Evolutionary conservation across 805 yeast species (phyloP).

Genomic region (Candida sanyiensis): DNA sequence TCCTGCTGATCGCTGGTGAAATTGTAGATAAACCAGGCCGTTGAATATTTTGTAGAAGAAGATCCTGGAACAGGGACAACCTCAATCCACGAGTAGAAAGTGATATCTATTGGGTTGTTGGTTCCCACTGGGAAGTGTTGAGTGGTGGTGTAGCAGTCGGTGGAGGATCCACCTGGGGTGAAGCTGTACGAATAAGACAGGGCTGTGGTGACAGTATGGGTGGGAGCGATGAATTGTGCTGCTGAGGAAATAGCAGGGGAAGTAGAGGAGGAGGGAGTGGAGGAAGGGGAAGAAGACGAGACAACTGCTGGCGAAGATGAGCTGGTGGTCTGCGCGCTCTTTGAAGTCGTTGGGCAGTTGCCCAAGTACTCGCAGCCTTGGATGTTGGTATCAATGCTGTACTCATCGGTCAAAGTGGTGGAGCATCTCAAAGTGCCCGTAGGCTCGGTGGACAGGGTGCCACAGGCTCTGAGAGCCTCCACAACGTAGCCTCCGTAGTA

Average conservation of each 20-base stretch:
- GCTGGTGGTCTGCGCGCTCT: background rate
- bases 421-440: conserved; percentile 28
- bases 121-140: conserved; percentile 1
- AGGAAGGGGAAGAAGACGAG: background rate
- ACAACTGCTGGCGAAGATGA: background rate
- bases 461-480: conserved; percentile 24
- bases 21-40: conserved; percentile 10
- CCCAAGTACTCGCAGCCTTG: conserved; percentile 9
- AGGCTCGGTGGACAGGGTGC: conserved; percentile 22
- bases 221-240: no score
- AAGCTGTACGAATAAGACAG: conserved; percentile 7
- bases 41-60: background rate
- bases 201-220: conserved; percentile 17
- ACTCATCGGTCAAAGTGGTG: conserved; percentile 15
- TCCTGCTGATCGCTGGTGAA: conserved; percentile 16
- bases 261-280: background rate
- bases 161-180: conserved; percentile 8
- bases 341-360: conserved; percentile 5
- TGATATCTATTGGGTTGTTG: conserved; percentile 6
- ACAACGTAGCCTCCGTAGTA: conserved; percentile 26
- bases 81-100: conserved; percentile 10
- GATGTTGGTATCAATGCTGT: conserved; percentile 6
- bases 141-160: conserved; percentile 13
- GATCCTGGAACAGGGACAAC: background rate
- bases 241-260: background rate